A percentile compares a stretch with the other conserved stretches of the same genome.
Conservation (phyloP, 2,329 filamentous ascomycete genomes). For the Aspergillus melleus region DNA sequence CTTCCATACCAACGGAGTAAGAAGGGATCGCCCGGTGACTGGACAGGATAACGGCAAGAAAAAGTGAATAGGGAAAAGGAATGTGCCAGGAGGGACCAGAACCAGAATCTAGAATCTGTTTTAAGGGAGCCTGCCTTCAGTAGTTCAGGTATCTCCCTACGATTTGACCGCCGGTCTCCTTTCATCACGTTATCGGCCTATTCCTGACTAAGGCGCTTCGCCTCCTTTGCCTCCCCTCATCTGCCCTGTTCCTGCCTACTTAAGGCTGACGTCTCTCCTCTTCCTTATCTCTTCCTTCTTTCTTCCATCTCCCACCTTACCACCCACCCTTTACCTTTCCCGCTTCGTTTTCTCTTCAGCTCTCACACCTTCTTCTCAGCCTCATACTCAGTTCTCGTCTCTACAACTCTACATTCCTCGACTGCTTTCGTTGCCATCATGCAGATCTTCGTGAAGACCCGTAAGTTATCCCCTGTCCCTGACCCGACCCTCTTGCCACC, state of each 20-base stretch:
- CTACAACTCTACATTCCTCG: conserved; percentile 20
- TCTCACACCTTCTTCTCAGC: not conserved
- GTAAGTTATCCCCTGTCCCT: conserved; percentile 57
- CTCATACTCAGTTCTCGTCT: conserved; percentile 7
- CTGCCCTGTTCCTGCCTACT: conserved; percentile 27
- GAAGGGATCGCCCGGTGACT: conserved; percentile 12
- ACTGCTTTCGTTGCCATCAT: conserved; percentile 55
- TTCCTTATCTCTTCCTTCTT: conserved; percentile 21
- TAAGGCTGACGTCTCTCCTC: conserved; percentile 25
- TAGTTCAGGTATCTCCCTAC: too few species aligned
- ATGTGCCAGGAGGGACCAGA: conserved; percentile 15
- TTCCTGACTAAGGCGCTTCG: conserved; percentile 31
- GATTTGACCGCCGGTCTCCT: conserved; percentile 7
- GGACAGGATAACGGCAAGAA: not conserved
- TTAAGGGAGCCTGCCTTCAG: not conserved
- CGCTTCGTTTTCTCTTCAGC: not conserved
- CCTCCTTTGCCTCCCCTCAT: conserved; percentile 29
- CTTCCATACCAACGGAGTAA: conserved; percentile 5
- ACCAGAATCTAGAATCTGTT: not conserved
- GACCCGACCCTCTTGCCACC: too few species aligned
- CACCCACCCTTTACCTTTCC: not conserved
- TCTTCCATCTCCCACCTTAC: conserved; percentile 4
- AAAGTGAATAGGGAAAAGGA: conserved; percentile 8
- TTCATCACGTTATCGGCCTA: conserved; percentile 31
- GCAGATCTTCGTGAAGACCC: conserved; percentile 99